phyloP scores from a whole-genome alignment of 306 rosid genomes.

The Hippophae tibetana region DNA sequence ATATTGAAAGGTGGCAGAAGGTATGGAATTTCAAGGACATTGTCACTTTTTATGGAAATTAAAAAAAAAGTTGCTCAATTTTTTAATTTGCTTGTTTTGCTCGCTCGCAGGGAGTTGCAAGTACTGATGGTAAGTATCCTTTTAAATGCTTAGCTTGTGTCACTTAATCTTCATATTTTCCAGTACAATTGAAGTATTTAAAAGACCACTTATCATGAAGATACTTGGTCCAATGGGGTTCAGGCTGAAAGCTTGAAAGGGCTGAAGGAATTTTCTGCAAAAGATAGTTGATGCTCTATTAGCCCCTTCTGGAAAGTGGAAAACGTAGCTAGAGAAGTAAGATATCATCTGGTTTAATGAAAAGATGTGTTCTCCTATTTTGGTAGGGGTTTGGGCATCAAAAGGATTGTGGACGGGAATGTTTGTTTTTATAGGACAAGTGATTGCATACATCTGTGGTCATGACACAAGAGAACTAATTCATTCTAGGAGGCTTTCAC shows the following conservation, averaged over 20 bases:
- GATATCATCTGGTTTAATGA: background rate
- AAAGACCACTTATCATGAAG: background rate
- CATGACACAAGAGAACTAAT: too few relatives aligned
- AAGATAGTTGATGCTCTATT: too few relatives aligned
- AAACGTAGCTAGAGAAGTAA: background rate
- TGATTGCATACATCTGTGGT: too few relatives aligned
- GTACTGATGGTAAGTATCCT: slow-evolving; percentile 69
- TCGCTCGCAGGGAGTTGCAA: slow-evolving; percentile 79
- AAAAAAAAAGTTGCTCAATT: background rate
- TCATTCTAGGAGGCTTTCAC: too few relatives aligned
- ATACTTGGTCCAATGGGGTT: background rate
- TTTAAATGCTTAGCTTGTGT: background rate
- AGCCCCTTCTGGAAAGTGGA: background rate
- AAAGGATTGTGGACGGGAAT: background rate
- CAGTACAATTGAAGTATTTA: background rate
- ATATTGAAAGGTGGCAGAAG: slow-evolving; percentile 98
- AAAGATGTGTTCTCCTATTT: background rate
- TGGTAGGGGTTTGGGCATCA: background rate
- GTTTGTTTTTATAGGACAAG: too few relatives aligned
- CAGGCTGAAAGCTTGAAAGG: background rate
- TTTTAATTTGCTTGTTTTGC: slow-evolving; percentile 12
- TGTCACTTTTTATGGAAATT: background rate
- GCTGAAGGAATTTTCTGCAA: background rate
- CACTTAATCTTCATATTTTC: background rate
- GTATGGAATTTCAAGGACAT: slow-evolving; percentile 28